phyloP scores from a whole-genome alignment of 192 early-diverging fungal genomes.

The Paraglomus occultum region DNA sequence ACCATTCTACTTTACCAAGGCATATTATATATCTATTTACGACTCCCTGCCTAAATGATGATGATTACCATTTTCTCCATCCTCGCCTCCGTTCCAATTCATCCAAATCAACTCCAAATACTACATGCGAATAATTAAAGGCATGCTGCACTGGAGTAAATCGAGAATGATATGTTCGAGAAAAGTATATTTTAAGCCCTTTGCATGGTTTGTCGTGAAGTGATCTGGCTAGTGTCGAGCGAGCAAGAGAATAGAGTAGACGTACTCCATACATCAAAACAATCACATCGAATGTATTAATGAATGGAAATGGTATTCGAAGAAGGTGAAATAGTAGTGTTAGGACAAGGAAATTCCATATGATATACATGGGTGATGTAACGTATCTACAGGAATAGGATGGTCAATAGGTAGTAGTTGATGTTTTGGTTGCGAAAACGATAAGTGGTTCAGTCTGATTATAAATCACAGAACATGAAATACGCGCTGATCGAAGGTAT shows the following conservation, averaged over 20 bases:
- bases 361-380: no score
- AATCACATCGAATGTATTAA: background rate
- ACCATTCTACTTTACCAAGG: background rate
- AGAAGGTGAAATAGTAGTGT: slow-evolving; percentile 6
- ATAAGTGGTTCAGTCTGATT: no score
- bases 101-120: slow-evolving; percentile 39
- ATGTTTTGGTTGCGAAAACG: no score
- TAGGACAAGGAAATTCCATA: background rate
- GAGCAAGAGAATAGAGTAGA: background rate
- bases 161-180: slow-evolving; percentile 45
- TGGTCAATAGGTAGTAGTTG: no score
- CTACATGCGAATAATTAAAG: slow-evolving; percentile 55
- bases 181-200: slow-evolving; percentile 20
- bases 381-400: no score
- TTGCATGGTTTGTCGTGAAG: background rate
- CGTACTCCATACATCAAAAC: background rate
- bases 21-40: no score
- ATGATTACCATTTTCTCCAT: no score
- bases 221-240: background rate
- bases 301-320: background rate
- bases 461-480: no score
- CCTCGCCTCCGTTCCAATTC: slow-evolving; percentile 12
- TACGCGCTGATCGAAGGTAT: no score
- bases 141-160: slow-evolving; percentile 43
- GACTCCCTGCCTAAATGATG: no score